A percentile compares a stretch with the other conserved stretches of the same genome.
phyloP scores from a whole-genome alignment of 169 alveolate species.

The Plasmodium fragile region DNA sequence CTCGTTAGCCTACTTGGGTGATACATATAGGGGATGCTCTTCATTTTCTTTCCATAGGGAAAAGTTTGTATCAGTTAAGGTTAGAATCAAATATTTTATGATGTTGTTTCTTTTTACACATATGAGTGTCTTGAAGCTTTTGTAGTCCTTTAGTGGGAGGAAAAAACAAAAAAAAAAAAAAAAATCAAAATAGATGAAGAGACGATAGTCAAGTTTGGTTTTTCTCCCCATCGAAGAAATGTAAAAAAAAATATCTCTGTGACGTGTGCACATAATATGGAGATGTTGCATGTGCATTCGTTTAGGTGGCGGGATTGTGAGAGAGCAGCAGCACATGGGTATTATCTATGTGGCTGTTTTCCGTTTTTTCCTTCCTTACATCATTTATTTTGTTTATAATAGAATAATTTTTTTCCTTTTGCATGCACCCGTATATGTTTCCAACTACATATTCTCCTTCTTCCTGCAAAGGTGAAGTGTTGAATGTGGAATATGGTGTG shows the following conservation, averaged over 20 bases:
- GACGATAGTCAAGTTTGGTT: not conserved
- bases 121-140: conserved; percentile 59
- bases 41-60: conserved; percentile 66
- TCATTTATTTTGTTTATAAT: conserved; percentile 43
- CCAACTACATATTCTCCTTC: conserved; percentile 73
- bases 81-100: conserved; percentile 47
- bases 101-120: conserved; percentile 63
- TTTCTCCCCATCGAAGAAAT: not conserved
- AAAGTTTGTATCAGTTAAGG: conserved; percentile 69
- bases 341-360: not conserved
- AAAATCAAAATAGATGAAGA: not conserved
- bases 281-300: not conserved
- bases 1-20: conserved; percentile 47
- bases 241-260: not conserved
- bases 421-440: conserved; percentile 62
- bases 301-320: not conserved
- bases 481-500: not conserved
- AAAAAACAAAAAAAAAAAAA: not conserved
- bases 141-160: conserved; percentile 47
- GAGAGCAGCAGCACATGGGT: not conserved
- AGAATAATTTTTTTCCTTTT: conserved; percentile 61
- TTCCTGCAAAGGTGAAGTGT: conserved; percentile 31
- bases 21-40: conserved; percentile 53
- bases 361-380: conserved; percentile 24
- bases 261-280: not conserved